Base-by-base conservation (phyloP, 2,329 filamentous ascomycete species). In the Pseudohalonectria lignicola region DNA sequence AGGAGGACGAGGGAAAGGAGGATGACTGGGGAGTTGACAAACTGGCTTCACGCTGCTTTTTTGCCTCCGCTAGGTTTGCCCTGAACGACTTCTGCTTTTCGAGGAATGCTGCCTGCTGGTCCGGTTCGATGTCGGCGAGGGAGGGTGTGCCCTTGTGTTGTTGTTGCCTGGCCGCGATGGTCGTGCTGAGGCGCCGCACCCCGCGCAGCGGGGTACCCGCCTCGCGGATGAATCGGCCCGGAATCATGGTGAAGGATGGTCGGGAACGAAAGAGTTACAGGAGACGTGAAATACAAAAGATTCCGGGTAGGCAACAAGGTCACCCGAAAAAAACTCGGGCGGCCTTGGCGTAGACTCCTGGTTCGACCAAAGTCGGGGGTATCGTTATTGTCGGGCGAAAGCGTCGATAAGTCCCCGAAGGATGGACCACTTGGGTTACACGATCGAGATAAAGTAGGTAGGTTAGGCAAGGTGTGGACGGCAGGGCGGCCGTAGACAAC, bases 11-110 rank as follows among this genome's bases (percentile, higher is more conserved):
- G 13, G 43, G 26, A 44, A 59, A 51, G 34, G 56, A 52, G 47
- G 55, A 55, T 50, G 63, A 71, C 69, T 62, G 67, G 36, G 56
- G 52, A 46, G 55, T 55, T 50, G 63, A 71, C 70, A 63, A 67
- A 94, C 87, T 88, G 72, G 87, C 83, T 79, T 85, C 80, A 69
- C 82, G 76, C 64, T 84, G 83, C 67, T 81, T 83, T 63, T 84
- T 79, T 57, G 78, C 79, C 62, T 81, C 74, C 51, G 79, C 74
- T 52, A 94, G 67, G 58, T 83, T 76, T 61, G 88, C 79, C 57
- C 92, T 83, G 65, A 95, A 96, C 53, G 79, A 72, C 61, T 81
- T 82, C 66, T 94, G 88, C 61, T 82, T 86, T 53, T 71, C 65
- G 57, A 84, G 86, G 71, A 96, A 98, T 40, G 72, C 68, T 38